Percentiles rank a stretch among this genome's conserved stretches.
These are phyloP conservation scores for Pestalotiopsis sp. DNA, from an alignment of 2,329 filamentous ascomycete species.

Conservation along the genomic window DNA sequence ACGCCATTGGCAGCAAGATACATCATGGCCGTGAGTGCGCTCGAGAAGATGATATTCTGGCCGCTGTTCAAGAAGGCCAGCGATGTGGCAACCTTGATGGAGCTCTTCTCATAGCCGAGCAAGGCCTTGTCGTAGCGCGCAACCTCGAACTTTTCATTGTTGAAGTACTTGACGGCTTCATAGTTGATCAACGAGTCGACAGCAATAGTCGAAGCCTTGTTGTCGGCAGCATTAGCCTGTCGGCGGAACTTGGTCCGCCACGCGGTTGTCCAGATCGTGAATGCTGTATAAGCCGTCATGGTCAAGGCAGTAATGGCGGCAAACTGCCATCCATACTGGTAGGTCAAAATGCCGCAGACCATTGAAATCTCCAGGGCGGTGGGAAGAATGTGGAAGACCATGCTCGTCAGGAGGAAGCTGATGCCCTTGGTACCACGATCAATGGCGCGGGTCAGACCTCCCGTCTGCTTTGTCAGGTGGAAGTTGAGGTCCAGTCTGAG, in stretches of 20 bases:
- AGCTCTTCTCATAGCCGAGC: slow-evolving; percentile 85
- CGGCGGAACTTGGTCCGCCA: slow-evolving; percentile 97
- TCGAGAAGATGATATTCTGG: slow-evolving; percentile 96
- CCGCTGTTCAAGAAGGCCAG: slow-evolving; percentile 91
- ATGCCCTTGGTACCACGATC: slow-evolving; percentile 98
- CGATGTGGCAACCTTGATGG: slow-evolving; percentile 95
- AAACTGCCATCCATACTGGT: slow-evolving; percentile 91
- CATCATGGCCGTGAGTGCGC: slow-evolving; percentile 96
- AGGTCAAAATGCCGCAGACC: slow-evolving; percentile 95
- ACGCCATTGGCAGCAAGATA: slow-evolving; percentile 92
- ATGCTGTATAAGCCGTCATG: slow-evolving; percentile 94
- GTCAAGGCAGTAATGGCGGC: slow-evolving; percentile 87
- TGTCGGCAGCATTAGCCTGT: slow-evolving; percentile 94
- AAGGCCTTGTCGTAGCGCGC: slow-evolving; percentile 87
- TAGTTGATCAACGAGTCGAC: slow-evolving; percentile 99
- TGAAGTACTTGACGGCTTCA: slow-evolving; percentile 99
- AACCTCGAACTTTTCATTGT: slow-evolving; percentile 96
- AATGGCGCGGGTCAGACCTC: slow-evolving; percentile 89
- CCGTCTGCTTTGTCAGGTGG: slow-evolving; percentile 91
- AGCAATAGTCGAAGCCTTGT: slow-evolving; percentile 90
- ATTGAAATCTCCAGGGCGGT: slow-evolving; percentile 92
- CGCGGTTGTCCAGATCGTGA: slow-evolving; percentile 93
- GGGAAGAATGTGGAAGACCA: slow-evolving; percentile 97
- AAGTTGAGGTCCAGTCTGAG: slow-evolving; percentile 89
- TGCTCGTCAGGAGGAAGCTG: slow-evolving; percentile 93